Evolutionary conservation across 2,329 filamentous ascomycete genomes (phyloP), one percentile per base, ranked within the genome.

Genomic region (Ramichloridium luteum): DNA sequence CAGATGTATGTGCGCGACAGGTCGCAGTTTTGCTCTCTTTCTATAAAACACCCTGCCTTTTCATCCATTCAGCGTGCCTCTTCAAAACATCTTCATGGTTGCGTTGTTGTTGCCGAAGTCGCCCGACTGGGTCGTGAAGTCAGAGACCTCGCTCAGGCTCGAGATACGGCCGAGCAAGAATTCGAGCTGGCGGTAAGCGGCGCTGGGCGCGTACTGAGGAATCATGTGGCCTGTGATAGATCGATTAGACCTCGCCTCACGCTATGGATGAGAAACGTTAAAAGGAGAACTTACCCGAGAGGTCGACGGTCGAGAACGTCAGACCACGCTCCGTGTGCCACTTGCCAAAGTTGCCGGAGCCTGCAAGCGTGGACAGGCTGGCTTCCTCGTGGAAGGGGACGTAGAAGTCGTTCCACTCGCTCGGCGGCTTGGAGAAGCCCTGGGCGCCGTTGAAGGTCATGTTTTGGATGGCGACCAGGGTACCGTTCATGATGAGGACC

Each of bases 401-500:
- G 50, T 71, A 82, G 48, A 82, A 76, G 2, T 74, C 72, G 31
- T 73, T 66, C 44, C 47, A 55, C 11, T 47, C 25, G 1, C 51
- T 51, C 0, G 80, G 81, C 1, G 58, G 54, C 1, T 54, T 50
- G 41, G 75, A 69, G 62, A 88, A 86, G 0, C 81, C 82, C 31
- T 79, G 70, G 26, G 64, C 53, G 4, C 80, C 80, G 35, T 72
- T 72, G 74, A 75, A 88, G 0, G 79, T 85, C 74, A 86, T 82
- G 59, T 85, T 85, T 50, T 88, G 80, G 36, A 86, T 75, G 1
- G 69, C 68, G 5, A 83, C 60, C 1, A 88, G 62, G 0, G 79
- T 79, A 11, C 80, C 80, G 51, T 80, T 79, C 46, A 67, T 62
- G 14, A 77, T 61, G 6, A 83, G 64, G 37, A 80, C 66, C 49